Base-by-base conservation (phyloP, 202 grass and related monocot species). In the Panicum hallii region DNA sequence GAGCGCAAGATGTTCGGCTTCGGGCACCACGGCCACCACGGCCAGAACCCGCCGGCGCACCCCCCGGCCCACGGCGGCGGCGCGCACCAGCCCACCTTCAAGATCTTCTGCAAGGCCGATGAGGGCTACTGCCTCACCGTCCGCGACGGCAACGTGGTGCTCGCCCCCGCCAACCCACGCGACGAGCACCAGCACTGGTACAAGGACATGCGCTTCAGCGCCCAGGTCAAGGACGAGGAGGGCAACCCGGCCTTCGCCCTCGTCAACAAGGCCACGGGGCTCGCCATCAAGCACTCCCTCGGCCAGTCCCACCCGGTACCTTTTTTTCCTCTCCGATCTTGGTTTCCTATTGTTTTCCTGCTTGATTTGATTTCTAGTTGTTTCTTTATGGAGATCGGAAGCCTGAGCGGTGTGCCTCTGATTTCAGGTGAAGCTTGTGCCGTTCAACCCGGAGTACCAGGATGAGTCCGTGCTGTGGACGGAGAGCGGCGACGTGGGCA, bases 141-240 rank as follows among this genome's bases (percentile, higher is more conserved):
- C 42, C 91, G 96, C 67, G 86, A 95, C 72, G 96, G 89, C 77
- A 86, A 89, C 67, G 93, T 87, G 4, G 89, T 98, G 36, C 96
- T 98, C 7, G 93, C 93, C 23, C 93, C 89, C 1, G 28, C 90
- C 50, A 87, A 94, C 78, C 96, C 95, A 3, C 82, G 81, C 49
- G 96, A 98, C 81, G 74, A 79, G 5, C 77, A 89, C 83, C 95
- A 97, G 94, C 94, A 97, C 83, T 97, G 92, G 92, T 94, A 86
- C 86, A 97, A 92, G 90, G 92, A 97, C 76, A 94, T 97, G 92
- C 88, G 84, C 46, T 89, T 89, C 78, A 89, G 92, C 70, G 14
- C 54, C 54, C 82, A 82, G 72, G 65, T 97, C 46, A 94, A 94
- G 92, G 94, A 97, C 87, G 92, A 97, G 82, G 90, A 97, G 34